Percentiles rank a stretch among this genome's conserved stretches.
Evolutionary conservation across 768 basidiomycete species (phyloP).

Genomic region (Heimioporus sp.): DNA sequence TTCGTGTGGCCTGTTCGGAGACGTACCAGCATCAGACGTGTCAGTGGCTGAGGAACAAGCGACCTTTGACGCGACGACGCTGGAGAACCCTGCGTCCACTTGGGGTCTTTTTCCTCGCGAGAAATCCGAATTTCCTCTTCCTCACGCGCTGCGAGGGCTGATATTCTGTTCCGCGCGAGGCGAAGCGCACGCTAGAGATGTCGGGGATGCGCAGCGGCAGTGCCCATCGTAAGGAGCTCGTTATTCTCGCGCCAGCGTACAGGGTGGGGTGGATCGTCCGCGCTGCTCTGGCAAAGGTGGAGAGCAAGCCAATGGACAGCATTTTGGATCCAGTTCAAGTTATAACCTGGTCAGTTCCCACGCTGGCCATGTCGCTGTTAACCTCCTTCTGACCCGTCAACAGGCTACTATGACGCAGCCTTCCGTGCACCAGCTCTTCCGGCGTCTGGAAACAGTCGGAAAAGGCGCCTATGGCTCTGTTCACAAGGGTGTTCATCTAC

Average conservation of each 20-base stretch:
- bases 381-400: too few relatives aligned
- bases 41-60: conserved; percentile 81
- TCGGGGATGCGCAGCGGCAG: conserved; percentile 18
- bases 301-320: conserved; percentile 14
- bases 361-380: conserved; percentile 5
- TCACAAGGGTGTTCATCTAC: conserved; percentile 83
- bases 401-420: conserved; percentile 40
- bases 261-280: conserved; percentile 21
- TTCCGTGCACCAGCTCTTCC: conserved; percentile 76
- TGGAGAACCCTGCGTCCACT: conserved; percentile 71
- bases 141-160: conserved; percentile 94
- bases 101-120: conserved; percentile 66
- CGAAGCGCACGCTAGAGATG: conserved; percentile 44
- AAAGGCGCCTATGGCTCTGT: conserved; percentile 97
- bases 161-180: conserved; percentile 83
- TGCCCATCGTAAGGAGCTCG: conserved; percentile 20
- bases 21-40: conserved; percentile 8
- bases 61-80: conserved; percentile 70
- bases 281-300: conserved; percentile 21
- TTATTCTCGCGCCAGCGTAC: conserved; percentile 8
- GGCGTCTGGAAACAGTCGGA: conserved; percentile 88
- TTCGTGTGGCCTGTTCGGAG: background rate
- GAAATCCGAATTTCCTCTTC: conserved; percentile 91
- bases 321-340: conserved; percentile 2
- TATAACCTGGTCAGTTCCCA: conserved; percentile 13